Base-by-base conservation (phyloP, 2,329 filamentous ascomycete species). In the Teratosphaeria viscida region DNA sequence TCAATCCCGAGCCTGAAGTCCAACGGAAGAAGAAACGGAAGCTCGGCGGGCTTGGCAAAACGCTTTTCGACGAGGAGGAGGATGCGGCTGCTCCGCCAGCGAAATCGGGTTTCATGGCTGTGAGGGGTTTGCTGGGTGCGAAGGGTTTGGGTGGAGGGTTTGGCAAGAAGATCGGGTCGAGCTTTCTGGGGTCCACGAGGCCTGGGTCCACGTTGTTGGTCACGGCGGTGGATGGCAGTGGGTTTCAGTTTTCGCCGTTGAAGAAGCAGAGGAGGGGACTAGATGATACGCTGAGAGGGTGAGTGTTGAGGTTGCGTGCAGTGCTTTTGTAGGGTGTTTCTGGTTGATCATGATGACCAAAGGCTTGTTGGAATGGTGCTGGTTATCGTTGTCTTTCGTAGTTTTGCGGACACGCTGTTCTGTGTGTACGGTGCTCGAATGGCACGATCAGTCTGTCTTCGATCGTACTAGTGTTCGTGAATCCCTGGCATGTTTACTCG, bases 1-100 rank as follows among this genome's bases (percentile, higher is more conserved):
- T 74, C 65, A 66, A 66, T 39, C 61, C 65, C 3, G 70, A 71
- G 34, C 63, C 64, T 2, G 65, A 61, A 68, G 61, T 67, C 32
- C 27, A 70, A 60, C 63, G 62, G 39, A 63, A 69, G 62, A 73
- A 74, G 66, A 71, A 71, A 61, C 68, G 71, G 11, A 72, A 72
- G 63, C 67, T 74, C 5, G 72, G 72, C 37, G 71, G 71, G 5
- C 57, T 71, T 54, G 72, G 73, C 58, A 72, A 71, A 63, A 75
- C 73, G 29, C 62, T 75, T 16, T 74, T 75, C 60, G 73, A 74
- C 59, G 72, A 73, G 53, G 71, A 74, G n/a, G 72, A 74, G 23
- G 72, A 72, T 11, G 59, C 57, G 52, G 47, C 52, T 27, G 19
- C 47, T 16, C 11, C 39, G 49, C 34, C 23, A 5, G 57, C 34